These are phyloP conservation scores for Agrostemma githago DNA, from an alignment of 148 eudicot genomes.

Conservation along the genomic window DNA sequence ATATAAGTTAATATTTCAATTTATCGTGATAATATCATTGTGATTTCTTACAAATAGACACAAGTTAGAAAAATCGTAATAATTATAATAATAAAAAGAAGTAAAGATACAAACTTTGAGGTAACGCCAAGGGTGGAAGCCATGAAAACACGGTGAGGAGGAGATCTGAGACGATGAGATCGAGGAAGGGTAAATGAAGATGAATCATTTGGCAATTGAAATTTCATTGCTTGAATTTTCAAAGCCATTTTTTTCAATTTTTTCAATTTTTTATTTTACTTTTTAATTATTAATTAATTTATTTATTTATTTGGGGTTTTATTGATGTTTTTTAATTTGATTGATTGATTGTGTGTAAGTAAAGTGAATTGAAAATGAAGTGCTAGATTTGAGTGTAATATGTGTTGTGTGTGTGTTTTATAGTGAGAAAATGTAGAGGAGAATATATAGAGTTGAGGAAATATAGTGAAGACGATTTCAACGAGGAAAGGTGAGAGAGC, in stretches of 20 bases:
- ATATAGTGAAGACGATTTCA: constrained; percentile 21
- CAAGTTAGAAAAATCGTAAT: too few species aligned
- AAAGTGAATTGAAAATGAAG: not conserved
- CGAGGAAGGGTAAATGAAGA: constrained; percentile 15
- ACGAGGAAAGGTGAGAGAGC: constrained; percentile 18
- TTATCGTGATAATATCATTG: too few species aligned
- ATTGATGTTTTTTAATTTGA: not conserved
- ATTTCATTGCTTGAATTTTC: constrained; percentile 26
- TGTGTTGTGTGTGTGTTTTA: not conserved
- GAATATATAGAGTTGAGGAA: not conserved
- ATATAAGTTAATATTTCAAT: too few species aligned
- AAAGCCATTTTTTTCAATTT: constrained; percentile 24
- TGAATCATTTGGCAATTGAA: constrained; percentile 12
- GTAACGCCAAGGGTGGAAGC: constrained; percentile 31
- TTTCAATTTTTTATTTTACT: not conserved
- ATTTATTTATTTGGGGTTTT: not conserved
- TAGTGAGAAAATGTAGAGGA: not conserved
- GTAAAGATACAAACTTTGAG: constrained; percentile 23
- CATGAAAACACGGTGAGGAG: constrained; percentile 31
- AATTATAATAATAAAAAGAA: not conserved
- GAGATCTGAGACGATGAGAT: constrained; percentile 27
- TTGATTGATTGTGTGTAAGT: not conserved
- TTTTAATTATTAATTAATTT: not conserved
- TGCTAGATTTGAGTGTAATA: not conserved
- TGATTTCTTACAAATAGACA: too few species aligned